Base-by-base conservation (phyloP, 495 filamentous ascomycete genomes). In the Penicillium pancosmium region DNA sequence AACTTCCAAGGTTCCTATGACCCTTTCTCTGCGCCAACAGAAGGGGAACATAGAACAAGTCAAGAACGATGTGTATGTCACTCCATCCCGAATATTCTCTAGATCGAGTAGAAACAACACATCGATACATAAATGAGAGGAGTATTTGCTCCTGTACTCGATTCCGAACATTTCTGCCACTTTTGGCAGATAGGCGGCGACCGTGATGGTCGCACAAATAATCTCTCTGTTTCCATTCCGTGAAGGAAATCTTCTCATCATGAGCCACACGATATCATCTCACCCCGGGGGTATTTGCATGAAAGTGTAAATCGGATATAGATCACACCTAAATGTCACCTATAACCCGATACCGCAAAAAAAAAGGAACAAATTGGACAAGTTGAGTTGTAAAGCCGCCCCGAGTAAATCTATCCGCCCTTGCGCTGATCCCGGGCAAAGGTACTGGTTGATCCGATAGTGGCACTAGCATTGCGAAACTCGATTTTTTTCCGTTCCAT, bases 401-500 rank as follows among this genome's bases (percentile, higher is more conserved):
- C 23, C 23, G 18, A 19, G 10, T 33, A 54, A 41, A 23, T n/a
- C 55, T 70, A 70, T 33, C 68, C 68, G 23, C 68, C 68, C 46
- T 70, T 70, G 54, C 68, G 68, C 60, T 70, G 67, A 23, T 68
- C 67, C 19, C 72, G 72, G 34, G 69, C 50, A 56, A 77, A 76
- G 13, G 73, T 71, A 55, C 68, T 69, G 35, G 66, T 68, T 15
- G 65, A 68, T 19, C 77, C 73, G 47, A 80, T 78, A 6, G 70
- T 69, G n/a, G 75, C 73, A 49, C 74, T 77, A 10, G 76, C 74
- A 51, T 70, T 78, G 49, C 77, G 76, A 15, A 80, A 59, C 54
- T 80, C 78, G 44, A 80, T 78, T 68, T 80, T 80, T 61, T 79
- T 76, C 49, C 78, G 75, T 62, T 80, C 78, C 76, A 80, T 79